Base-by-base conservation (phyloP, 805 yeast genomes). In the Candida boidinii region DNA sequence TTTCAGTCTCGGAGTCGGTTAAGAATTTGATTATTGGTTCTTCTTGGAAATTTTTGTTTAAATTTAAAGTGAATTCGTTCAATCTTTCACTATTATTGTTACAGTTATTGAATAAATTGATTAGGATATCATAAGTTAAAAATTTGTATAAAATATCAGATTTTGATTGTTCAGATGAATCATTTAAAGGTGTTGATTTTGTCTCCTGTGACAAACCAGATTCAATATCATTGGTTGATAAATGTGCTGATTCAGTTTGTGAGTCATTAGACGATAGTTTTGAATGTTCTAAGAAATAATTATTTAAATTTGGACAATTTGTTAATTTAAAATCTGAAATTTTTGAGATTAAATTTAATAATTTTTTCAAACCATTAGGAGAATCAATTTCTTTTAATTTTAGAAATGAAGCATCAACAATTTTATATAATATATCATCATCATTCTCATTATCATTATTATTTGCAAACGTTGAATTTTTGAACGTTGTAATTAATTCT, bases 361-460 rank as follows among this genome's bases (percentile, higher is more conserved):
- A 28, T 11, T 7, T 17, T 14, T 36, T 33, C 14, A 38, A 28
- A n/a, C 45, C 39, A 14, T n/a, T n/a, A n/a, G n/a, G n/a, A 39
- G 39, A 7, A 46, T 53, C 39, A 30, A 36, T 13, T 40, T 29
- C 20, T 17, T 17, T 34, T 4, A 64, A 31, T 25, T 60, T 64
- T n/a, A 46, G 29, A 36, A 45, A 64, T 18, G 52, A 41, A 24
- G 57, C 59, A 36, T 62, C 58, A 25, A 68, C 49, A 12, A 51
- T 29, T n/a, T 55, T 60, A 17, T 53, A 36, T 18, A 51, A 37
- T 0, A 45, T 23, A 2, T 33, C 36, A 5, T 41, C 38, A 4
- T 48, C 41, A 12, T 45, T 39, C 3, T 51, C 34, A 1, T 33
- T 31, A 11, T n/a, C 57, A 49, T 14, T 53, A 46, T 13, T 68